phyloP scores from a whole-genome alignment of 129 eudicot species.

The Flaveria robusta region DNA sequence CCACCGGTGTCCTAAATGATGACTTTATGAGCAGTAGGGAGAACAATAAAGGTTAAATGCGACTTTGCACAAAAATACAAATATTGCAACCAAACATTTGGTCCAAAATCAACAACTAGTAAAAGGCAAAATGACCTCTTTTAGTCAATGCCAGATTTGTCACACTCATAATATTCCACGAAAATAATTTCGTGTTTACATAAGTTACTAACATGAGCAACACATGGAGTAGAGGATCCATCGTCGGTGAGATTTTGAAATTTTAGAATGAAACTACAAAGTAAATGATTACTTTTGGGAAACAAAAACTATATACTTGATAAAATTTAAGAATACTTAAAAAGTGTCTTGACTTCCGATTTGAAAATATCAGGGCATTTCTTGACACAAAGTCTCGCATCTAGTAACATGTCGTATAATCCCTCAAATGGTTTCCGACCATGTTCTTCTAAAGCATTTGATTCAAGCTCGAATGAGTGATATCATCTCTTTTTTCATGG shows the following conservation, averaged over 20 bases:
- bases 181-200: conserved; percentile 8
- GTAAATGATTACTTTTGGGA: not conserved
- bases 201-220: conserved; percentile 13
- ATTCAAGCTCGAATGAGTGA: too few species aligned
- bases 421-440: too few species aligned
- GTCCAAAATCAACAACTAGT: conserved; percentile 20
- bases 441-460: too few species aligned
- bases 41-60: not conserved
- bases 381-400: too few species aligned
- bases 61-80: conserved; percentile 32
- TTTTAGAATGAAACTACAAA: not conserved
- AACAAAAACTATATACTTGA: too few species aligned
- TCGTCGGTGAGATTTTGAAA: not conserved
- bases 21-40: not conserved
- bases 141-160: conserved; percentile 3
- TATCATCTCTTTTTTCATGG: too few species aligned
- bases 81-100: conserved; percentile 30
- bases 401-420: too few species aligned
- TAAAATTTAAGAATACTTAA: too few species aligned
- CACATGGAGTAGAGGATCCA: not conserved
- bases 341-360: too few species aligned
- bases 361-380: too few species aligned
- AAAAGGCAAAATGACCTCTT: conserved; percentile 9
- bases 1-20: not conserved
- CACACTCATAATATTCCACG: conserved; percentile 31